These are phyloP conservation scores for Coelastrella sp. DNA, from an alignment of 139 green algal genomes.

Conservation along the genomic window DNA sequence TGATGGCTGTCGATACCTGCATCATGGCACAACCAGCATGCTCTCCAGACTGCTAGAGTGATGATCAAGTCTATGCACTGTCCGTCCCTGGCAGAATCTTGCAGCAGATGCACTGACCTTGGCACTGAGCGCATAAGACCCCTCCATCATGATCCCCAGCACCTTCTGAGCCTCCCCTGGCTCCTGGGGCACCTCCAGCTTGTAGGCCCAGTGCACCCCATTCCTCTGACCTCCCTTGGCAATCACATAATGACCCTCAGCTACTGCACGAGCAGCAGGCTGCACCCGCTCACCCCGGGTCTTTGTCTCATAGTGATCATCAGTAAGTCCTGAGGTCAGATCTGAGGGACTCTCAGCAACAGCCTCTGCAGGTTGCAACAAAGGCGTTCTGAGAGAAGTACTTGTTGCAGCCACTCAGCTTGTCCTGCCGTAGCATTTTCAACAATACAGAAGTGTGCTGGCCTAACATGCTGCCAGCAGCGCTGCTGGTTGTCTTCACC, in stretches of 20 bases:
- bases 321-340: constrained; percentile 1
- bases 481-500: no score
- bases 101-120: constrained; percentile 26
- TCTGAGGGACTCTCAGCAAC: neutral
- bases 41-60: no score
- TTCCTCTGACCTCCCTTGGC: constrained; percentile 8
- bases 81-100: no score
- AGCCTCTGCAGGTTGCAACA: constrained; percentile 35
- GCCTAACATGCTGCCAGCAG: no score
- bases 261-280: constrained; percentile 8
- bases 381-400: no score
- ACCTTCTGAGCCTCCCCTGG: constrained; percentile 29
- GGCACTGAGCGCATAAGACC: constrained; percentile 39
- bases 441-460: no score
- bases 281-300: constrained; percentile 40
- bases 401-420: no score
- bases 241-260: constrained; percentile 37
- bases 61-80: no score
- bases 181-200: constrained; percentile 18
- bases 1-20: no score
- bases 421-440: no score
- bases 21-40: no score
- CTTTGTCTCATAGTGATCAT: constrained; percentile 14
- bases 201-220: constrained; percentile 31
- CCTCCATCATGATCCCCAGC: constrained; percentile 27